A percentile compares a stretch with the other conserved stretches of the same genome.
phyloP scores from a whole-genome alignment of 495 filamentous ascomycete species.

The Chaetomium tenue region DNA sequence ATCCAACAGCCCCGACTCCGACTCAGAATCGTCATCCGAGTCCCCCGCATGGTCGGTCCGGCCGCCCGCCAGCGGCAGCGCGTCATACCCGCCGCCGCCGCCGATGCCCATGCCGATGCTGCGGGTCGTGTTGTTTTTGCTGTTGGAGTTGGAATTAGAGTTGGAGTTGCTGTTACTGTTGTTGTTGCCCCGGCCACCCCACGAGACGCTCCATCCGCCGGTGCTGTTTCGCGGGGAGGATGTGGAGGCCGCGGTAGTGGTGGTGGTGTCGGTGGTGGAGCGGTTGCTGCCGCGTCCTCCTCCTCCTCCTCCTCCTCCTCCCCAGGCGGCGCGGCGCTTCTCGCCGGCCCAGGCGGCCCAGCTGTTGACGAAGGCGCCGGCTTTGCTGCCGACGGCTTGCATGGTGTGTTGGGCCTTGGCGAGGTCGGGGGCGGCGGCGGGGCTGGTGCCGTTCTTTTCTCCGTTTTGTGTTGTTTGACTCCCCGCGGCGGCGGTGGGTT shows the following conservation, averaged over 20 bases:
- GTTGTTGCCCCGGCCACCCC: not conserved
- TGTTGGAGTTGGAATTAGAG: not conserved
- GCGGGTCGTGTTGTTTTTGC: not conserved
- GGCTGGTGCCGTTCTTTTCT: conserved; percentile 30
- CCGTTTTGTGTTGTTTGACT: not conserved
- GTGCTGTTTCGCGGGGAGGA: not conserved
- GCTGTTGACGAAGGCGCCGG: conserved; percentile 84
- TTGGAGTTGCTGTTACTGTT: not conserved
- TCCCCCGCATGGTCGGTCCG: conserved; percentile 21
- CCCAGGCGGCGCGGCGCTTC: conserved; percentile 57
- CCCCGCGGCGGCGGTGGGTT: too few relatives aligned
- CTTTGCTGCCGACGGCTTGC: conserved; percentile 66
- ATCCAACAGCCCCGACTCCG: conserved; percentile 28
- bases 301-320: not conserved
- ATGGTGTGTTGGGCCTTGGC: conserved; percentile 66
- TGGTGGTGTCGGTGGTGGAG: not conserved
- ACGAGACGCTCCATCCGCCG: not conserved
- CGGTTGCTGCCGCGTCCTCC: conserved; percentile 19
- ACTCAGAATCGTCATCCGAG: conserved; percentile 12
- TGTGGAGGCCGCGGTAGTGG: not conserved
- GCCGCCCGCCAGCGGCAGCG: not conserved
- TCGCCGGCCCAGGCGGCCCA: conserved; percentile 96
- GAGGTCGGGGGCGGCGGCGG: conserved; percentile 52
- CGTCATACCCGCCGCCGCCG: conserved; percentile 1
- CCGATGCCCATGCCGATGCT: not conserved